phyloP scores from a whole-genome alignment of 2,329 filamentous ascomycete species.

The Hyphodiscus sp. region DNA sequence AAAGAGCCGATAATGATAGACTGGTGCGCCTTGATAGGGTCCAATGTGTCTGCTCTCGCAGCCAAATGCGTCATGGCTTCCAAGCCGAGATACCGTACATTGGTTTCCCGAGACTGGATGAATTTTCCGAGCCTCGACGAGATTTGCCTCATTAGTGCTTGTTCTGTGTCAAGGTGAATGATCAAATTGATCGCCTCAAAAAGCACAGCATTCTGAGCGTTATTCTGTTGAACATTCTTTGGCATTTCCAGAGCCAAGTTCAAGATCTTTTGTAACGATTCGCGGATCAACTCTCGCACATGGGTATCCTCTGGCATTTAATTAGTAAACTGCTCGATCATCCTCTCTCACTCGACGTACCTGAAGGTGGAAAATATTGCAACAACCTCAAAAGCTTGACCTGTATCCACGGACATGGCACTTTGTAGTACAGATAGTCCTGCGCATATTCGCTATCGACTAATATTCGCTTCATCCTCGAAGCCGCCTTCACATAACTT shows the following conservation, averaged over 20 bases:
- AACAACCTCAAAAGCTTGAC: conserved; percentile 87
- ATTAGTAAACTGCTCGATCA: neutral
- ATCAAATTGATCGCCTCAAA: conserved; percentile 99
- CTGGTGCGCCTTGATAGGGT: conserved; percentile 97
- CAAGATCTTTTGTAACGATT: conserved; percentile 85
- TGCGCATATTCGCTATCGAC: conserved; percentile 83
- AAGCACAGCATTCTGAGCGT: conserved; percentile 93
- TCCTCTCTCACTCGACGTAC: conserved; percentile 40
- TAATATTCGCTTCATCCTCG: conserved; percentile 80
- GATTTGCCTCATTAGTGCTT: conserved; percentile 92
- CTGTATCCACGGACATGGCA: conserved; percentile 98
- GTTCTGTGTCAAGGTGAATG: conserved; percentile 94
- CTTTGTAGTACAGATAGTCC: conserved; percentile 98
- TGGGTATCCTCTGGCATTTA: conserved; percentile 71
- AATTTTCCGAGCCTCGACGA: conserved; percentile 87
- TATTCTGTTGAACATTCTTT: conserved; percentile 99
- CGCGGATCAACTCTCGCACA: conserved; percentile 83
- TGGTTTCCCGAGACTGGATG: conserved; percentile 94
- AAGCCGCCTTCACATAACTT: conserved; percentile 88
- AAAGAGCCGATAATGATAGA: conserved; percentile 91
- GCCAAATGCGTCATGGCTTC: conserved; percentile 98
- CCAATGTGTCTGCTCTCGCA: conserved; percentile 84
- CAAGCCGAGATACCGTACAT: conserved; percentile 89
- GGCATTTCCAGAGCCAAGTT: conserved; percentile 87
- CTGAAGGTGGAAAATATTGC: conserved; percentile 93